phyloP scores from a whole-genome alignment of 2,329 filamentous ascomycete genomes.

The Proliferodiscus dingleyae region DNA sequence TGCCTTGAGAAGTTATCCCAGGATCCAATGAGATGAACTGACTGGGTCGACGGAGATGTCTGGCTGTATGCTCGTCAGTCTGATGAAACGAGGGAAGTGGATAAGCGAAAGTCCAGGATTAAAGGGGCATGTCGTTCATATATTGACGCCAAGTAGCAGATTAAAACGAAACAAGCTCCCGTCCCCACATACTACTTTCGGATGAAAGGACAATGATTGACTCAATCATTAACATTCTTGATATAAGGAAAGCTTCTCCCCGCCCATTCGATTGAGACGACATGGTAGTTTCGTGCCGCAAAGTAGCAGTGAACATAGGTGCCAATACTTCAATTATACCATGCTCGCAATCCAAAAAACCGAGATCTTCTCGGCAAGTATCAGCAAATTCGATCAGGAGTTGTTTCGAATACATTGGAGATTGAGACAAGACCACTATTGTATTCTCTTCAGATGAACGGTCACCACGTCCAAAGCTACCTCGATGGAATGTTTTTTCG shows the following conservation, averaged over 20 bases:
- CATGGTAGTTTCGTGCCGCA: no score
- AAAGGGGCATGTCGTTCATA: constrained; percentile 14
- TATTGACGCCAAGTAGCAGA: constrained; percentile 11
- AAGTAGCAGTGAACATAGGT: no score
- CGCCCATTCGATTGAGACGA: not conserved
- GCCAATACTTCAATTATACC: no score
- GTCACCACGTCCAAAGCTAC: no score
- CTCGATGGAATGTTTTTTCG: no score
- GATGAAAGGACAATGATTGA: not conserved
- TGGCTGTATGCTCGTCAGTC: constrained; percentile 40
- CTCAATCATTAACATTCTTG: not conserved
- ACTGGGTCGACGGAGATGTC: constrained; percentile 56
- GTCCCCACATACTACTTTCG: not conserved
- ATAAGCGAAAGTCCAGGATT: constrained; percentile 13
- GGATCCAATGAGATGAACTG: constrained; percentile 79
- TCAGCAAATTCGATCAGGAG: no score
- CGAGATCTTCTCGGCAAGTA: no score
- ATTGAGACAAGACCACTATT: no score
- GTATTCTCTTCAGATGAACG: no score
- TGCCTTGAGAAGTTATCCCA: constrained; percentile 88
- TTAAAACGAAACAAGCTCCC: constrained; percentile 2
- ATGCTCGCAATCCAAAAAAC: no score
- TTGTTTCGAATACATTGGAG: no score
- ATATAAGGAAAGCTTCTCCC: not conserved
- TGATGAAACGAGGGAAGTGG: constrained; percentile 11